Conservation (phyloP, 768 basidiomycete species). For the Fomitopsis pulvina region DNA sequence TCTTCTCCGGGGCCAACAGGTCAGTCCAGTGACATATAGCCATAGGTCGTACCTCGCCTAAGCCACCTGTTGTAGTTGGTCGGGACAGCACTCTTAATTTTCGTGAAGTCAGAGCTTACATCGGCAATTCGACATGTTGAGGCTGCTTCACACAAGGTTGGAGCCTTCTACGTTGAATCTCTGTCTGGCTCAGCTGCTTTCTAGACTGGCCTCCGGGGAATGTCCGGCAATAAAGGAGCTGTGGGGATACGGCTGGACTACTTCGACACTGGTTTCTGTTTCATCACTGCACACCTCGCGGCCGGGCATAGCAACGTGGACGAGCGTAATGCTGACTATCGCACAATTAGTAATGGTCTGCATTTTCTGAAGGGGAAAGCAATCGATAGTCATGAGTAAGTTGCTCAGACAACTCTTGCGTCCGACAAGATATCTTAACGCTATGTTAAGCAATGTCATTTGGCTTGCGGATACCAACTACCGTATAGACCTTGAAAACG, state of each 20-base stretch:
- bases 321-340: slow-evolving; percentile 89
- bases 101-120: slow-evolving; percentile 74
- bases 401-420: slow-evolving; percentile 3
- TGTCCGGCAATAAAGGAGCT: slow-evolving; percentile 97
- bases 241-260: slow-evolving; percentile 91
- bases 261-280: slow-evolving; percentile 88
- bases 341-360: slow-evolving; percentile 76
- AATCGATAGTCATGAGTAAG: slow-evolving; percentile 87
- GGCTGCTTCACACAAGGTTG: slow-evolving; percentile 85
- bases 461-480: slow-evolving; percentile 98
- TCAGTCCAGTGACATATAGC: slow-evolving; percentile 19
- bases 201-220: slow-evolving; percentile 84
- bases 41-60: background rate
- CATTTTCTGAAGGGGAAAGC: slow-evolving; percentile 88
- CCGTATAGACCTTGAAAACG: slow-evolving; percentile 83
- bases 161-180: slow-evolving; percentile 3
- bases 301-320: slow-evolving; percentile 90
- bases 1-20: slow-evolving; percentile 89
- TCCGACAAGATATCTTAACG: background rate
- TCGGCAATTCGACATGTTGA: slow-evolving; percentile 88
- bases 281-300: slow-evolving; percentile 92
- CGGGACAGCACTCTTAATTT: slow-evolving; percentile 84
- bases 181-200: too few species aligned
- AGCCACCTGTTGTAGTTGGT: slow-evolving; percentile 55
- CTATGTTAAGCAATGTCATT: slow-evolving; percentile 66